A percentile compares a stretch with the other conserved stretches of the same genome.
These are phyloP conservation scores for Eucalyptus tenuipes DNA, from an alignment of 345 rosid genomes.

Conservation along the genomic window DNA sequence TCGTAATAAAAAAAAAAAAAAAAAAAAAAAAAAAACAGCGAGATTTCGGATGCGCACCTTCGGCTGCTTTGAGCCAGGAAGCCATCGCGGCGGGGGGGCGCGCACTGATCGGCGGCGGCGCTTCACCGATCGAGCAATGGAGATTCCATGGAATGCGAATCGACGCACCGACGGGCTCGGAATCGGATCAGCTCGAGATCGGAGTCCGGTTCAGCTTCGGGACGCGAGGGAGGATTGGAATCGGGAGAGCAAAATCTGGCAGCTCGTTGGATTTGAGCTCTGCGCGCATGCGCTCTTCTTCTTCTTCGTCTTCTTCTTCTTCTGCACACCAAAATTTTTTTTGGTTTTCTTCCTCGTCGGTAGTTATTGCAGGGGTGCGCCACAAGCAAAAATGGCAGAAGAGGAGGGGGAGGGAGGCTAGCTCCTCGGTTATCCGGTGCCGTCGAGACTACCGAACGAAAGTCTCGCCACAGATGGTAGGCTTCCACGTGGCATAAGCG, in stretches of 20 bases:
- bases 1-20: neutral
- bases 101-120: neutral
- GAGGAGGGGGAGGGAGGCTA: neutral
- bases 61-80: slow-evolving; percentile 97
- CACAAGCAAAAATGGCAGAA: neutral
- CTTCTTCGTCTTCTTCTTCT: neutral
- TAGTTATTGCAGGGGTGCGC: neutral
- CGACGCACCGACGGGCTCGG: neutral
- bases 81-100: slow-evolving; percentile 34
- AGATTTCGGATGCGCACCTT: slow-evolving; percentile 40
- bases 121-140: slow-evolving; percentile 6
- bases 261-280: neutral
- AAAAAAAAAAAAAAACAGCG: no score
- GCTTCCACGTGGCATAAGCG: neutral
- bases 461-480: rapidly evolving
- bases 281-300: neutral
- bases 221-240: neutral
- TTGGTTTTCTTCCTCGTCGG: neutral
- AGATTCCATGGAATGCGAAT: slow-evolving; percentile 30
- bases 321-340: neutral
- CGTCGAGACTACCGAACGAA: neutral
- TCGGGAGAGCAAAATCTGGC: neutral
- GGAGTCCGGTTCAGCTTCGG: neutral
- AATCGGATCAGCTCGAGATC: neutral
- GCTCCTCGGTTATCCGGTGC: neutral